Evolutionary conservation across 2,329 filamentous ascomycete genomes (phyloP).

Genomic region (Niveomyces coronatus): DNA sequence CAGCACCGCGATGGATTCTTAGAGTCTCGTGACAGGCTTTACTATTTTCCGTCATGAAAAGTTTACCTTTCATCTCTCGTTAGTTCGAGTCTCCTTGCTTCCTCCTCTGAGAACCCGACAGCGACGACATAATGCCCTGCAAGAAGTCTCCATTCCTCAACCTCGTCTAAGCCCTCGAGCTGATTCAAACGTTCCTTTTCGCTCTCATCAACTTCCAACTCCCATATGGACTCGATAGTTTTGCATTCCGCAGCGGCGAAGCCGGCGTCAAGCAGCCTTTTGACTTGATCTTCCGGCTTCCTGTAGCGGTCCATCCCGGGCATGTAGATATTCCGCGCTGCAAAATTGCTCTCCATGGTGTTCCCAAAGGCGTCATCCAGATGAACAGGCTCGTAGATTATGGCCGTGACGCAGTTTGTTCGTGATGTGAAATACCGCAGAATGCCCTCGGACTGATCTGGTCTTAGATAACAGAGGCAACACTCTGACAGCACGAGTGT

Average conservation of each 20-base stretch:
- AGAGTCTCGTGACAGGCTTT: no score
- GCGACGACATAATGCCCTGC: constrained; percentile 82
- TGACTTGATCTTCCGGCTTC: constrained; percentile 55
- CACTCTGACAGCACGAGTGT: constrained; percentile 90
- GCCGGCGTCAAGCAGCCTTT: constrained; percentile 55
- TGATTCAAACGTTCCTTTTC: constrained; percentile 73
- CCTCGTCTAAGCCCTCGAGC: constrained; percentile 83
- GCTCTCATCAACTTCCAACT: constrained; percentile 54
- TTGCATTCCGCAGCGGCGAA: constrained; percentile 39
- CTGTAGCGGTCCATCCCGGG: constrained; percentile 70
- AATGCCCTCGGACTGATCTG: constrained; percentile 51
- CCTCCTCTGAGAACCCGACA: constrained; percentile 72
- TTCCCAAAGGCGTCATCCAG: constrained; percentile 79
- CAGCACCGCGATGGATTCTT: no score
- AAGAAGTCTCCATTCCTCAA: constrained; percentile 86
- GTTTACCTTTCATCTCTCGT: no score
- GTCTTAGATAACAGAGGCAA: constrained; percentile 80
- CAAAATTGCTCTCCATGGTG: constrained; percentile 87
- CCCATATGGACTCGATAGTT: constrained; percentile 55
- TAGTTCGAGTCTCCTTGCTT: no score
- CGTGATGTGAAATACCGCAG: constrained; percentile 52
- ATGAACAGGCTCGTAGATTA: constrained; percentile 83
- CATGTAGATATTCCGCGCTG: constrained; percentile 69
- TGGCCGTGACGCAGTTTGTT: constrained; percentile 41
- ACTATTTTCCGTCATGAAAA: no score